phyloP scores from a whole-genome alignment of 495 filamentous ascomycete genomes.

The Venustampulla echinocandica region DNA sequence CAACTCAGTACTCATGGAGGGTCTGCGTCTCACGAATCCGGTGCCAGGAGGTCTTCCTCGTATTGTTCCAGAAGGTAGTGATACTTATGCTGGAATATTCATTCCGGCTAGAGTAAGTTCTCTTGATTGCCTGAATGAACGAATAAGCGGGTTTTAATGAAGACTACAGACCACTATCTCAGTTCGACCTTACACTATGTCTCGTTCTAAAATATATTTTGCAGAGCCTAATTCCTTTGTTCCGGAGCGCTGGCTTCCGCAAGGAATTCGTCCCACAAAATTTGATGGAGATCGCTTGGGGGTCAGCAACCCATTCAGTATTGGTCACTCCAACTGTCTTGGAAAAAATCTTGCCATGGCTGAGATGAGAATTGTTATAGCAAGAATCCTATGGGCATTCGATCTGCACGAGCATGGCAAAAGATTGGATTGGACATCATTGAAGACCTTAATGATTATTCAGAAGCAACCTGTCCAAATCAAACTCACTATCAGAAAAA shows the following conservation, averaged over 20 bases:
- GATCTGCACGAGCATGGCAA: not conserved
- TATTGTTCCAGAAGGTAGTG: not conserved
- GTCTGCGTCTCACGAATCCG: not conserved
- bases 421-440: not conserved
- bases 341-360: not conserved
- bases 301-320: not conserved
- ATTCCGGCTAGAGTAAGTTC: not conserved
- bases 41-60: not conserved
- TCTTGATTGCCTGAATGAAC: not conserved
- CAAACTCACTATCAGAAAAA: too few relatives aligned
- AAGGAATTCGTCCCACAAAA: not conserved
- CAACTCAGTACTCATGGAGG: not conserved
- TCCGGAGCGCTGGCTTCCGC: not conserved
- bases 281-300: not conserved
- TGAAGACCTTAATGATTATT: not conserved
- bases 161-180: not conserved
- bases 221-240: not conserved
- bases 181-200: not conserved
- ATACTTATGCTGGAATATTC: not conserved
- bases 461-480: not conserved
- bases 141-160: not conserved
- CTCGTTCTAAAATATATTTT: not conserved
- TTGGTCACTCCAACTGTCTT: not conserved
- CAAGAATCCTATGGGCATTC: not conserved
- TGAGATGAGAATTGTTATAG: not conserved